Conservation (phyloP, 768 basidiomycete genomes). For the Tylopilus sp. region DNA sequence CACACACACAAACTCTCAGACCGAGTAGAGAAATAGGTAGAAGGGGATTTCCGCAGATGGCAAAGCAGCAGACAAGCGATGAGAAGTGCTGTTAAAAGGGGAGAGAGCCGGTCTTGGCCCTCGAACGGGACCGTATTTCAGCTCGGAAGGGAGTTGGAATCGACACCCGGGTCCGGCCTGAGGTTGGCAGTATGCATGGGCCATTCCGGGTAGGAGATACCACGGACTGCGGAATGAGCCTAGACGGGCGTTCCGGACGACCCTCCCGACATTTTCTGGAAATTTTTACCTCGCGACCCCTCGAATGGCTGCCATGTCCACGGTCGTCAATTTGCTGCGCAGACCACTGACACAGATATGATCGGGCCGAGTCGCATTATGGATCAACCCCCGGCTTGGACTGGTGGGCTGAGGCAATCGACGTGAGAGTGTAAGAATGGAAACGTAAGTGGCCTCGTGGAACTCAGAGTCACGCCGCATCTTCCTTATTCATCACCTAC, state of each 20-base stretch:
- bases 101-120: background rate
- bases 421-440: background rate
- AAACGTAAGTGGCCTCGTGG: background rate
- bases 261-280: background rate
- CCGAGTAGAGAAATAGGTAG: background rate
- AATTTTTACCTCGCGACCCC: background rate
- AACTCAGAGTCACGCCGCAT: too few species aligned
- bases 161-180: conserved; percentile 13
- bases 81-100: background rate
- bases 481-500: too few species aligned
- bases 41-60: background rate
- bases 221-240: background rate
- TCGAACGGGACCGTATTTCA: conserved; percentile 12
- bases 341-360: background rate
- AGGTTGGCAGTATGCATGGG: background rate
- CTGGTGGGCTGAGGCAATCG: background rate
- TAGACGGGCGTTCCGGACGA: background rate
- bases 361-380: background rate
- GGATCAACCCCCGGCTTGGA: background rate
- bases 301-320: background rate
- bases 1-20: background rate
- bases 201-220: background rate
- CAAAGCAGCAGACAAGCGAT: background rate
- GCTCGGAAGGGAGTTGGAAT: conserved; percentile 10
- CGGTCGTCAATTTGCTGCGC: background rate